phyloP scores from a whole-genome alignment of 2,329 filamentous ascomycete species.

The Mollisia scopiformis region DNA sequence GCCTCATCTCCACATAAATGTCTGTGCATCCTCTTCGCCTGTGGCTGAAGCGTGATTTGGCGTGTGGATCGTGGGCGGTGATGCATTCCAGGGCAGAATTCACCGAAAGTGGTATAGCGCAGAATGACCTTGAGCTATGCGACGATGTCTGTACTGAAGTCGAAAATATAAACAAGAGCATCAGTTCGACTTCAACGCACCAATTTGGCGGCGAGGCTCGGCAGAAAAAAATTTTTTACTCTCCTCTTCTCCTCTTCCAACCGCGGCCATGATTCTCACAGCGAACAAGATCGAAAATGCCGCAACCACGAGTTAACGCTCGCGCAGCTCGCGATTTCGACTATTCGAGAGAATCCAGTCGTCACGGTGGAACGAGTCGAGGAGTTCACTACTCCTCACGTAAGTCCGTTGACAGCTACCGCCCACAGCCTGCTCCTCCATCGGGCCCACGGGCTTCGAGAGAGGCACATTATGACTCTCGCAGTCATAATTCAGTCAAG shows the following conservation, averaged over 20 bases:
- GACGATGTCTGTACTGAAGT: too few relatives aligned
- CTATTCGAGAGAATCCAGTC: constrained; percentile 36
- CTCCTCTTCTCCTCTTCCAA: constrained; percentile 24
- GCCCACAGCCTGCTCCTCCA: constrained; percentile 5
- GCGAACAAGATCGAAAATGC: constrained; percentile 35
- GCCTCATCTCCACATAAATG: too few relatives aligned
- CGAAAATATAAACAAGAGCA: too few relatives aligned
- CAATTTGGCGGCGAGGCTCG: background rate
- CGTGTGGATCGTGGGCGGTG: too few relatives aligned
- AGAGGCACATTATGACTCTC: constrained; percentile 22
- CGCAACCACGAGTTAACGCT: constrained; percentile 30
- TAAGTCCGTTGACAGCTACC: constrained; percentile 28
- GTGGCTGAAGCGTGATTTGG: background rate
- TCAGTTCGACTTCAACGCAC: background rate
- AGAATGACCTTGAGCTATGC: background rate
- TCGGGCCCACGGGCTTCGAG: constrained; percentile 11
- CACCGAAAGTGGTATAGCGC: background rate
- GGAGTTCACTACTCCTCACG: constrained; percentile 37
- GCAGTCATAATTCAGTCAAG: too few relatives aligned
- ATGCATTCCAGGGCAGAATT: background rate
- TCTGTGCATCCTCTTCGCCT: too few relatives aligned
- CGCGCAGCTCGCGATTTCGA: constrained; percentile 33
- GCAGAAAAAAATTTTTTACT: constrained; percentile 1
- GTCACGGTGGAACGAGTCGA: constrained; percentile 35
- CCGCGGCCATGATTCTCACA: constrained; percentile 34